Evolutionary conservation across 345 rosid genomes (phyloP).

Genomic region (Aegle marmelos): DNA sequence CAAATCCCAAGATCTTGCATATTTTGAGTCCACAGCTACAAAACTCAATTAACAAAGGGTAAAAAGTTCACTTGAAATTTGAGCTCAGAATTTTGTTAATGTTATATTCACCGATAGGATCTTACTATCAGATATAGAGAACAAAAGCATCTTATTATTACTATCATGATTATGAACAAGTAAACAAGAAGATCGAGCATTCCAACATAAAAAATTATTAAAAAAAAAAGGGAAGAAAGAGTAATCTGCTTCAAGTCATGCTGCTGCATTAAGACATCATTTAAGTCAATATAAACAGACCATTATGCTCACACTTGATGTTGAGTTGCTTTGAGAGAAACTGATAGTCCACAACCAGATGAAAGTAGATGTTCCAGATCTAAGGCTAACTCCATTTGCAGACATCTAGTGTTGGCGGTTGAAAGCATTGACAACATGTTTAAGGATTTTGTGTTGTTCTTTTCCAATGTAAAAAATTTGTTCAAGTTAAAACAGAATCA

Average conservation of each 20-base stretch:
- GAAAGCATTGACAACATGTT: not conserved
- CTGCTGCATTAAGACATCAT: not conserved
- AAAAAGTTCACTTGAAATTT: not conserved
- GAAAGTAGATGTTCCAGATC: not conserved
- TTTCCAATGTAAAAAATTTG: not conserved
- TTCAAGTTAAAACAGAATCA: not conserved
- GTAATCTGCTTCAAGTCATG: not conserved
- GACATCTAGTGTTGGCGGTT: not conserved
- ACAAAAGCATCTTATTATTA: not conserved
- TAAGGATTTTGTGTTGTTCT: not conserved
- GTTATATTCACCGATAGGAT: not conserved
- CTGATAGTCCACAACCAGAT: not conserved
- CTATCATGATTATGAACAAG: not conserved
- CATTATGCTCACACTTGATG: not conserved
- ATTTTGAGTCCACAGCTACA: slow-evolving; percentile 77
- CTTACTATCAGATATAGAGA: not conserved
- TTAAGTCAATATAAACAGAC: not conserved
- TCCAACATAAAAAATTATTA: not conserved
- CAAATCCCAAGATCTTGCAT: slow-evolving; percentile 89
- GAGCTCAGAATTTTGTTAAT: not conserved
- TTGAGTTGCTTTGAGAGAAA: not conserved
- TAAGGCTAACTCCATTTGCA: not conserved
- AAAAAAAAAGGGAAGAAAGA: not conserved
- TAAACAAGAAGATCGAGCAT: not conserved
- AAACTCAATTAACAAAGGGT: slow-evolving; percentile 10